Conservation (phyloP, 1,284 basidiomycete genomes). For the Phellinidium pouzarii region DNA sequence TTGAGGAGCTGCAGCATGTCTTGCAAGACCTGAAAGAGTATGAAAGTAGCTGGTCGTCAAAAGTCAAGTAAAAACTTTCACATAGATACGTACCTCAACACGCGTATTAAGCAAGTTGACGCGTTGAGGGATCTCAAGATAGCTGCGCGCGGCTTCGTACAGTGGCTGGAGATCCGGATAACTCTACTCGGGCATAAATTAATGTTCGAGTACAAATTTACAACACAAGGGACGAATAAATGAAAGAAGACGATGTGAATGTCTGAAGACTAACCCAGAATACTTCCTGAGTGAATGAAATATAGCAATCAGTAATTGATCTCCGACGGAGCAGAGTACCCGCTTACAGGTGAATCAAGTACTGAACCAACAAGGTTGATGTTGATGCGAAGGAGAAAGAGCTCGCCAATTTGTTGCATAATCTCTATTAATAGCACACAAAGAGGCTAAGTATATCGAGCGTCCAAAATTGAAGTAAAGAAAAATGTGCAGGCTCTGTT, state of each 20-base stretch:
- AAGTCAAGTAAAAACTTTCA: too few relatives aligned
- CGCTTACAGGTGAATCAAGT: conserved; percentile 82
- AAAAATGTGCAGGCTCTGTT: conserved; percentile 31
- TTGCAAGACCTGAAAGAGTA: conserved; percentile 67
- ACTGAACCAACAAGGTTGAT: conserved; percentile 96
- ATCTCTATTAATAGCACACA: conserved; percentile 57
- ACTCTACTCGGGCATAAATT: conserved; percentile 37
- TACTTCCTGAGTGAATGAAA: conserved; percentile 56
- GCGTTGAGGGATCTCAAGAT: conserved; percentile 91
- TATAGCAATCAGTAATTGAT: conserved; percentile 3
- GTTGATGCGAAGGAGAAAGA: conserved; percentile 91
- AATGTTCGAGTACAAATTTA: not conserved
- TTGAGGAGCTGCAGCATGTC: conserved; percentile 96
- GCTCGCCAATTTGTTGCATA: conserved; percentile 94
- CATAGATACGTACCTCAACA: conserved; percentile 72
- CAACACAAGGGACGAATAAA: not conserved
- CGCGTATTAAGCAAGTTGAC: conserved; percentile 91
- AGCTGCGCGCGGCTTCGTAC: conserved; percentile 89
- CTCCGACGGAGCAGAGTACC: conserved; percentile 8
- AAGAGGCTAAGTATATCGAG: not conserved
- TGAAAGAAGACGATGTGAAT: too few relatives aligned
- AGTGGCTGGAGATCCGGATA: conserved; percentile 93
- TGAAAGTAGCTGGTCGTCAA: too few relatives aligned
- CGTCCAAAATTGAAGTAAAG: conserved; percentile 20
- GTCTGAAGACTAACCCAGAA: conserved; percentile 86